phyloP scores from a whole-genome alignment of 2,329 filamentous ascomycete species.

The Diaporthe sp. region DNA sequence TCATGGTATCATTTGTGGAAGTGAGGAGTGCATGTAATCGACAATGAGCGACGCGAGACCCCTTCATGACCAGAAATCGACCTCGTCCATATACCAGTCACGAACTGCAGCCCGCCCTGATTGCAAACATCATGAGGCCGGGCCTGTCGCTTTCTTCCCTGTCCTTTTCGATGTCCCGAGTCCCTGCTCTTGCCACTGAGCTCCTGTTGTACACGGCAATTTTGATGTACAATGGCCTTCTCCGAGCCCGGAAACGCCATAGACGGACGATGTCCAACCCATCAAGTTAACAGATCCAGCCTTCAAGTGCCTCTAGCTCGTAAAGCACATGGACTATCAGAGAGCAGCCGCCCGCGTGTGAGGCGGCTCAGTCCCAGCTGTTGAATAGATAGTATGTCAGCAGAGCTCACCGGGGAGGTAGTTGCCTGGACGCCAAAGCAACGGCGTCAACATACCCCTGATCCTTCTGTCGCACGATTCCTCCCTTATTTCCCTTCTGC shows the following conservation, averaged over 20 bases:
- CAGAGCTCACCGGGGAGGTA: background rate
- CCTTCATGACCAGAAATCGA: background rate
- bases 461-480: constrained; percentile 82
- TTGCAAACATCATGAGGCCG: background rate
- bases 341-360: background rate
- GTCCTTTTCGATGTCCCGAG: background rate
- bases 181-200: constrained; percentile 18
- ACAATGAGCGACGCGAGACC: constrained; percentile 5
- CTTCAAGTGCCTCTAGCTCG: background rate
- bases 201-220: constrained; percentile 31
- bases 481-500: constrained; percentile 75
- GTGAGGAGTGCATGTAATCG: constrained; percentile 18
- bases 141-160: constrained; percentile 5
- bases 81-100: background rate
- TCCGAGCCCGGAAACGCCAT: constrained; percentile 21
- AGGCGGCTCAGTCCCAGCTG: constrained; percentile 34
- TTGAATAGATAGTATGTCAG: background rate
- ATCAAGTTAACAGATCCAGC: background rate
- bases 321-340: background rate
- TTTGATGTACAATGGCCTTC: constrained; percentile 29
- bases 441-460: constrained; percentile 71
- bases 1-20: constrained; percentile 24
- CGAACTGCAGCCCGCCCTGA: constrained; percentile 4
- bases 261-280: background rate
- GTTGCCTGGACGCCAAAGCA: background rate